Evolutionary conservation across 1,284 basidiomycete genomes (phyloP), one percentile per base, ranked within the genome.

Genomic region (Cutaneotrichosporon daszewskae): DNA sequence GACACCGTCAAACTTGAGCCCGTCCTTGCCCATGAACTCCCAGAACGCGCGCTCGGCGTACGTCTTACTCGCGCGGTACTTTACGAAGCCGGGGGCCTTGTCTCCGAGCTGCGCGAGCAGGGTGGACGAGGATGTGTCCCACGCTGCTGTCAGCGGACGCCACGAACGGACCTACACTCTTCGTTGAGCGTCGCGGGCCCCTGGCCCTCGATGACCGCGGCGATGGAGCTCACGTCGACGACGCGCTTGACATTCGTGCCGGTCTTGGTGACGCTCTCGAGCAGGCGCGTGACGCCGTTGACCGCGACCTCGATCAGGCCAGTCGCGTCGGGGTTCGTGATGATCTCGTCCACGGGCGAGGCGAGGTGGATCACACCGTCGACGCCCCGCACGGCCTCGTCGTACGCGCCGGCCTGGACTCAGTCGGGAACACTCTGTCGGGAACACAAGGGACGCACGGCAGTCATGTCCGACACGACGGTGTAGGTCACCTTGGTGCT

Each of bases 311-410:
- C 28, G n/a, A n/a, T n/a, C n/a, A n/a, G n/a, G n/a, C n/a, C n/a
- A n/a, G n/a, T n/a, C n/a, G n/a, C n/a, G 32, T 40, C 48, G 1
- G 37, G 24, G 40, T 47, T 42, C n/a, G 4, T 18, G 24, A 35
- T n/a, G n/a, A n/a, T n/a, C n/a, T n/a, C n/a, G 31, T 50, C 44
- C 12, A 50, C 38, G 11, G 51, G 51, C 11, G 49, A 52, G 4
- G 58, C 55, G 43, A 49, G 42, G 45, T 59, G 55, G 11, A 62
- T 56, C n/a, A 84, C 77, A 3, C 72, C 81, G 53, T 82, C 78
- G 6, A 84, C 76, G 8, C 74, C 81, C 56, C 79, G 77, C 25
- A 84, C 80, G 1, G 79, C 80, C 33, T 80, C 77, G 57, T 84
- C 80, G 54, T 84, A 84, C 1, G 77, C 80, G 18, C 78, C 79